A percentile compares a stretch with the other conserved stretches of the same genome.
phyloP scores from a whole-genome alignment of 345 rosid genomes.

The Mallotus nudiflorus region DNA sequence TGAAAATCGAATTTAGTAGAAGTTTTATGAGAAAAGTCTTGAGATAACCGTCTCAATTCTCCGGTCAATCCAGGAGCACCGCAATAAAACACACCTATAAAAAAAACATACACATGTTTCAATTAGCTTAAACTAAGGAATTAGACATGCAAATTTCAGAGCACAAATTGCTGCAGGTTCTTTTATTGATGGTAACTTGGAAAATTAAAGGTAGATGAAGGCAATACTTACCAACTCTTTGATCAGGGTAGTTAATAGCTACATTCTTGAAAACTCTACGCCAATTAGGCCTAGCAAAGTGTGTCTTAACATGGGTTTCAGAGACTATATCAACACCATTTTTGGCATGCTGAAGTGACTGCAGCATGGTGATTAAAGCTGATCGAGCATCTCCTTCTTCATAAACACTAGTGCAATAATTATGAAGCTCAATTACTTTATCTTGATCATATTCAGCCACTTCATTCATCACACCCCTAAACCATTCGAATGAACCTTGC shows the following conservation, averaged over 20 bases:
- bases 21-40: slow-evolving; percentile 74
- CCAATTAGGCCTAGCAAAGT: slow-evolving; percentile 75
- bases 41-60: slow-evolving; percentile 54
- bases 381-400: slow-evolving; percentile 93
- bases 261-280: slow-evolving; percentile 67
- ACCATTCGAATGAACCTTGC: slow-evolving; percentile 86
- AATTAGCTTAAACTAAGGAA: background rate
- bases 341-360: slow-evolving; percentile 70
- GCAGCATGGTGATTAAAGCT: slow-evolving; percentile 73
- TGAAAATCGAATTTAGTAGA: slow-evolving; percentile 79
- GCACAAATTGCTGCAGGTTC: too few relatives aligned
- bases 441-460: slow-evolving; percentile 66
- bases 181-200: too few relatives aligned
- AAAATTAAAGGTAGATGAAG: too few relatives aligned
- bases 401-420: slow-evolving; percentile 69
- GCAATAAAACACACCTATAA: slow-evolving; percentile 69
- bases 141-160: too few relatives aligned
- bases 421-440: slow-evolving; percentile 63
- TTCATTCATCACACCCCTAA: slow-evolving; percentile 69
- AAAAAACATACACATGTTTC: background rate
- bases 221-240: slow-evolving; percentile 58
- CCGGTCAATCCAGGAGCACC: slow-evolving; percentile 62
- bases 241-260: slow-evolving; percentile 51
- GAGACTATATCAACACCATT: slow-evolving; percentile 68
- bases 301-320: slow-evolving; percentile 61